These are phyloP conservation scores for Ustilago cynodontis DNA, from an alignment of 1,284 basidiomycete genomes.

Conservation along the genomic window DNA sequence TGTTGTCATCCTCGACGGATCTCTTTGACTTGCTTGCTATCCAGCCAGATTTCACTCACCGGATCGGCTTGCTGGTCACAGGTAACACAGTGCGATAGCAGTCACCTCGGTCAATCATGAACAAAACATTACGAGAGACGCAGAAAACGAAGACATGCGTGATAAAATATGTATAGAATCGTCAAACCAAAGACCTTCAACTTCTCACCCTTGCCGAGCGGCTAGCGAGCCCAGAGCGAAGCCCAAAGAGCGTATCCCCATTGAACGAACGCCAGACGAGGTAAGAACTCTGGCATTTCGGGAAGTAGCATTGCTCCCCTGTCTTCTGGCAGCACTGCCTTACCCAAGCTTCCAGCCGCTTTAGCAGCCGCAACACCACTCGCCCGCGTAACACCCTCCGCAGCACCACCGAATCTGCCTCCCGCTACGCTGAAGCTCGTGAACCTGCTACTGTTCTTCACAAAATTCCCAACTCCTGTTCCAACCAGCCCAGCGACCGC, in stretches of 20 bases:
- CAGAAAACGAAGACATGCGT: not conserved
- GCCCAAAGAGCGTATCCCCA: constrained; percentile 44
- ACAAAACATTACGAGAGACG: no score
- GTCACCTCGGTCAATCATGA: no score
- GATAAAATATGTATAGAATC: not conserved
- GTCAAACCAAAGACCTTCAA: not conserved
- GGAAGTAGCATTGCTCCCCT: constrained; percentile 10
- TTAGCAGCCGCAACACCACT: constrained; percentile 8
- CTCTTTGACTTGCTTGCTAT: no score
- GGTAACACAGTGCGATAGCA: no score
- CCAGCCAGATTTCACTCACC: no score
- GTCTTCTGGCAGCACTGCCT: not conserved
- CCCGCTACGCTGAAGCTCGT: constrained; percentile 20
- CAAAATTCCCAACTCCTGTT: not conserved
- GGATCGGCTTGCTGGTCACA: no score
- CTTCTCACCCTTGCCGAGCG: not conserved
- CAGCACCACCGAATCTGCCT: constrained; percentile 37
- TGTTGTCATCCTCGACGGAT: no score
- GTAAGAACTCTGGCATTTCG: constrained; percentile 18
- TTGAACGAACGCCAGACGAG: constrained; percentile 12
- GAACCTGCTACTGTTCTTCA: constrained; percentile 4
- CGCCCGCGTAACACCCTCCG: constrained; percentile 14
- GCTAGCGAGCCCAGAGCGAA: constrained; percentile 39
- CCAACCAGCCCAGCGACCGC: constrained; percentile 10
- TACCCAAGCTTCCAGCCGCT: not conserved